These are phyloP conservation scores for Litsea cubeba DNA, from an alignment of 164 flowering plant genomes.

Conservation along the genomic window DNA sequence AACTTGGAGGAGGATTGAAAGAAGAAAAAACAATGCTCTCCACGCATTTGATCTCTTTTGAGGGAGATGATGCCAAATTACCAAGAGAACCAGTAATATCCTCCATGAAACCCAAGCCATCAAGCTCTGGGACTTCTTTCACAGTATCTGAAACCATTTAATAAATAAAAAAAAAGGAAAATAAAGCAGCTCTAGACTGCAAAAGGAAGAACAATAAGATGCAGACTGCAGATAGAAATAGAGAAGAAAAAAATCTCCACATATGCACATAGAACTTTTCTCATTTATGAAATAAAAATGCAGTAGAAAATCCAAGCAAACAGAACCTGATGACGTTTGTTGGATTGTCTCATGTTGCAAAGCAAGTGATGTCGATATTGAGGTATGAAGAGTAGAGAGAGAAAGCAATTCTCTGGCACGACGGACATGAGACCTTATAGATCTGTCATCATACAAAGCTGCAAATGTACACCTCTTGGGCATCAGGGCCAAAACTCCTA, in stretches of 20 bases:
- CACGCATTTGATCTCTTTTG: conserved; percentile 73
- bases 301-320: conserved; percentile 25
- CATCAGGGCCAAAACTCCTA: conserved; percentile 12
- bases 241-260: not conserved
- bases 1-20: conserved; percentile 94
- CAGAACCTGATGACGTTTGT: conserved; percentile 36
- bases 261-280: not conserved
- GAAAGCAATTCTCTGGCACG: conserved; percentile 90
- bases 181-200: not conserved
- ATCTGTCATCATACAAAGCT: conserved; percentile 94
- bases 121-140: conserved; percentile 83
- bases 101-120: conserved; percentile 91
- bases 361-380: conserved; percentile 87
- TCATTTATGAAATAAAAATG: not conserved
- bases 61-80: conserved; percentile 44
- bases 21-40: conserved; percentile 91
- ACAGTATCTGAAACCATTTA: conserved; percentile 31
- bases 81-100: conserved; percentile 67
- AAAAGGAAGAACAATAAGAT: not conserved
- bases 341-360: conserved; percentile 67
- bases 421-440: conserved; percentile 88
- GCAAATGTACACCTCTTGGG: conserved; percentile 16
- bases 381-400: conserved; percentile 73
- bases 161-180: conserved; percentile 6
- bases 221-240: not conserved